These are phyloP conservation scores for Ascochyta clinopodiicola DNA, from an alignment of 2,329 filamentous ascomycete species.

Conservation along the genomic window DNA sequence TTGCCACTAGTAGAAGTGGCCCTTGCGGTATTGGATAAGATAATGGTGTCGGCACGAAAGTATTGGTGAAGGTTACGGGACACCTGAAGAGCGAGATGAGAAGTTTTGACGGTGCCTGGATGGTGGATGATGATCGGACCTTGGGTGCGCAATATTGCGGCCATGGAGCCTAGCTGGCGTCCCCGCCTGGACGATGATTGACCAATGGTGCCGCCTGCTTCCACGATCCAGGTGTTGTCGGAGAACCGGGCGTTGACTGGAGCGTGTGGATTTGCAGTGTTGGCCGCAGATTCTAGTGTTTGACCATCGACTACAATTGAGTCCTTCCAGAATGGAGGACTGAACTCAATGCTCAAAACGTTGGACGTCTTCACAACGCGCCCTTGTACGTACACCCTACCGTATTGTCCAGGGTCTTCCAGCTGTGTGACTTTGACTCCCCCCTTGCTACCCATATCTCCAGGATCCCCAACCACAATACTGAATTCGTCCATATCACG, in stretches of 20 bases:
- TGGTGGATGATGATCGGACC: conserved; percentile 55
- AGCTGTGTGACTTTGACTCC: conserved; percentile 60
- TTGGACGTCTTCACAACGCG: conserved; percentile 43
- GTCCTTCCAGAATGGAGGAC: conserved; percentile 23
- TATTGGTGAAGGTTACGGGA: conserved; percentile 66
- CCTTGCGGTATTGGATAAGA: conserved; percentile 32
- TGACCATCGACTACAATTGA: conserved; percentile 33
- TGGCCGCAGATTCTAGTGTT: conserved; percentile 17
- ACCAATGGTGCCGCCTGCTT: conserved; percentile 4
- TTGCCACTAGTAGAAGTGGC: conserved; percentile 32
- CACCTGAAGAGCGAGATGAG: conserved; percentile 58
- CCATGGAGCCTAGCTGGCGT: conserved; percentile 60
- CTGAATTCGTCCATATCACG: conserved; percentile 50
- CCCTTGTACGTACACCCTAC: conserved; percentile 54
- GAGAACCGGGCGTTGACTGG: neutral
- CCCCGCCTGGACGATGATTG: conserved; percentile 47
- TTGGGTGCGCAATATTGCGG: conserved; percentile 59
- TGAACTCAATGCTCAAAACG: conserved; percentile 39
- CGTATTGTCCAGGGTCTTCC: conserved; percentile 58
- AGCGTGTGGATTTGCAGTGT: neutral
- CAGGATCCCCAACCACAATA: conserved; percentile 59
- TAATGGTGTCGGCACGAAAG: conserved; percentile 59
- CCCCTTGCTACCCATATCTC: conserved; percentile 59
- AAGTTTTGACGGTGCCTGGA: conserved; percentile 34
- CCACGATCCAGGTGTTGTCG: conserved; percentile 14